phyloP scores from a whole-genome alignment of 495 filamentous ascomycete species.

The Glarea lozoyensis region DNA sequence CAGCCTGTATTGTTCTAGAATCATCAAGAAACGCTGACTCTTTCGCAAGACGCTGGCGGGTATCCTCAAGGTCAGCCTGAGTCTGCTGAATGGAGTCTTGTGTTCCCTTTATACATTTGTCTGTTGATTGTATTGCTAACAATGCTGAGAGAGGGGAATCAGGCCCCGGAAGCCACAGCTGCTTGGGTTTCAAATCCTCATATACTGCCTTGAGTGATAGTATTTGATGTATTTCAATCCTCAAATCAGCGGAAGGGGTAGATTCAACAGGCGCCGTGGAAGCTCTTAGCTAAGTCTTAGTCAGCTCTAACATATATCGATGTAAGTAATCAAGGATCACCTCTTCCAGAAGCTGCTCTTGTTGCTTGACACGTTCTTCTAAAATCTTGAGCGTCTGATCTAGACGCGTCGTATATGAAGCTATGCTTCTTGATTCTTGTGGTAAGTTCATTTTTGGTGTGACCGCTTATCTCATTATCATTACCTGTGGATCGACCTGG shows the following conservation, averaged over 20 bases:
- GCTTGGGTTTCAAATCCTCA: constrained; percentile 45
- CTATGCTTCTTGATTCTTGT: constrained; percentile 5
- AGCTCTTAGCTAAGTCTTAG: constrained; percentile 31
- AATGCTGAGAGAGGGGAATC: constrained; percentile 63
- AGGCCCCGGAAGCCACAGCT: constrained; percentile 54
- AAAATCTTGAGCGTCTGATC: constrained; percentile 57
- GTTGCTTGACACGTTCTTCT: constrained; percentile 53
- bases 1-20: constrained; percentile 38
- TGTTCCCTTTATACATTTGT: constrained; percentile 53
- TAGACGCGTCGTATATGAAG: constrained; percentile 40
- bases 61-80: constrained; percentile 39
- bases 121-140: constrained; percentile 56
- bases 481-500: too few relatives aligned
- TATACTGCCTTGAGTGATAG: constrained; percentile 54
- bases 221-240: constrained; percentile 41
- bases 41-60: constrained; percentile 43
- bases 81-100: constrained; percentile 49
- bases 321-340: constrained; percentile 21
- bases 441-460: constrained; percentile 7
- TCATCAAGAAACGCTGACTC: constrained; percentile 57
- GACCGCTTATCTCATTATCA: too few relatives aligned
- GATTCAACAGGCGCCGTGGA: constrained; percentile 24
- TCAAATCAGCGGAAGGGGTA: constrained; percentile 31
- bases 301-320: neutral
- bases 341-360: constrained; percentile 52